Conservation (phyloP, 306 rosid species). For the Vigna hirtella region DNA sequence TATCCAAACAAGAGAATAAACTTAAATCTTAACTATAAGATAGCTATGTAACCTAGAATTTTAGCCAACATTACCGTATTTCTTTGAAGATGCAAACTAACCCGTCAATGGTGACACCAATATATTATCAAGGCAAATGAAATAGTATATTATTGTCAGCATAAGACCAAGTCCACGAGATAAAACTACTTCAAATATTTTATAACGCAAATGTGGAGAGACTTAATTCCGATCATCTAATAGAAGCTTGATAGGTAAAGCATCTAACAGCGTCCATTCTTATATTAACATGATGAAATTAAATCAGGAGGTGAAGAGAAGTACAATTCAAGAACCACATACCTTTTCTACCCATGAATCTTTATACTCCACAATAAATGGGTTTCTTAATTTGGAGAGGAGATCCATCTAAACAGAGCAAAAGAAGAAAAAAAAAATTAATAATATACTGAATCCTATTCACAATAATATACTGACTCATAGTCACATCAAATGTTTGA, state of each 20-base stretch:
- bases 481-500: constrained; percentile 25
- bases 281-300: neutral
- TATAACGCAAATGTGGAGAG: constrained; percentile 5
- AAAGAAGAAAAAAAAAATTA: neutral
- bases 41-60: constrained; percentile 1
- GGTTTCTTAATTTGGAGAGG: constrained; percentile 78
- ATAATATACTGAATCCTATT: neutral
- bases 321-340: constrained; percentile 17
- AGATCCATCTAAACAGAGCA: constrained; percentile 78
- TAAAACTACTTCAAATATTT: neutral
- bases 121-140: constrained; percentile 3
- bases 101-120: constrained; percentile 12
- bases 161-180: constrained; percentile 14
- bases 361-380: constrained; percentile 93
- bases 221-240: constrained; percentile 13
- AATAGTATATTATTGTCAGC: neutral
- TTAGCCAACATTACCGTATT: constrained; percentile 4
- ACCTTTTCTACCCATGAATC: constrained; percentile 99
- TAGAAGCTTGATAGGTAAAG: constrained; percentile 23
- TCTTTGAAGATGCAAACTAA: constrained; percentile 15
- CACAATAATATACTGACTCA: constrained; percentile 7
- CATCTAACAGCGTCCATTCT: constrained; percentile 16
- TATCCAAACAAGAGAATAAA: constrained; percentile 13
- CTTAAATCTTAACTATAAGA: constrained; percentile 14
- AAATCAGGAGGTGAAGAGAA: constrained; percentile 15